A percentile compares a stretch with the other conserved stretches of the same genome.
Conservation (phyloP, 73 alveolate genomes). For the Diophrys sp. region DNA sequence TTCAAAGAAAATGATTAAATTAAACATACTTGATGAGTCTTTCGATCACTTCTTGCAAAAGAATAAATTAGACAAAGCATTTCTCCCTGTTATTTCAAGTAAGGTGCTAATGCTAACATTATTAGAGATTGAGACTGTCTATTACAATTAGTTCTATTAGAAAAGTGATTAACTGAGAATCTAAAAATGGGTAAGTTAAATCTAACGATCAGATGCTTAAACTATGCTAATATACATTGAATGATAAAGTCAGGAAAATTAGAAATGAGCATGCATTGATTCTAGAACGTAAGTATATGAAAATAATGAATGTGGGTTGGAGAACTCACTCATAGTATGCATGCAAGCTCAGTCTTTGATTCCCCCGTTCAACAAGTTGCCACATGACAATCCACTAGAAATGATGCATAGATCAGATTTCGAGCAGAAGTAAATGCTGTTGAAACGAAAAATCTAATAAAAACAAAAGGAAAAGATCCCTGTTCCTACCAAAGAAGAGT, state of each 20-base stretch:
- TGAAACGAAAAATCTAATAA: neutral
- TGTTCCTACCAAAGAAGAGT: neutral
- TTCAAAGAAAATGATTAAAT: neutral
- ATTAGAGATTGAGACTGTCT: neutral
- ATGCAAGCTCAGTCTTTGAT: neutral
- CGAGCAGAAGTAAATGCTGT: neutral
- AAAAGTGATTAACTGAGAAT: neutral
- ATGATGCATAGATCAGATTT: neutral
- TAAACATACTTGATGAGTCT: neutral
- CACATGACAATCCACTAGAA: neutral
- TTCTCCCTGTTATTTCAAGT: neutral
- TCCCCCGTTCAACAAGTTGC: neutral
- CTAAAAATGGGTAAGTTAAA: neutral
- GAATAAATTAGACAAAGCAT: neutral
- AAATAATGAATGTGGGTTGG: no score
- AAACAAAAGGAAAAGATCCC: neutral
- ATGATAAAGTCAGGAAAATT: neutral
- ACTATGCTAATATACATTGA: neutral
- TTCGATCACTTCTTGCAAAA: neutral
- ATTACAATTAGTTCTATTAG: neutral
- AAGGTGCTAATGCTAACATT: neutral
- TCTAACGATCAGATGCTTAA: neutral
- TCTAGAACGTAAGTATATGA: neutral
- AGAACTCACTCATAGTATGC: no score
- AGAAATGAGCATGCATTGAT: neutral